A percentile compares a stretch with the other conserved stretches of the same genome.
Conservation (phyloP, 768 basidiomycete species). For the Mycena rebaudengoi region DNA sequence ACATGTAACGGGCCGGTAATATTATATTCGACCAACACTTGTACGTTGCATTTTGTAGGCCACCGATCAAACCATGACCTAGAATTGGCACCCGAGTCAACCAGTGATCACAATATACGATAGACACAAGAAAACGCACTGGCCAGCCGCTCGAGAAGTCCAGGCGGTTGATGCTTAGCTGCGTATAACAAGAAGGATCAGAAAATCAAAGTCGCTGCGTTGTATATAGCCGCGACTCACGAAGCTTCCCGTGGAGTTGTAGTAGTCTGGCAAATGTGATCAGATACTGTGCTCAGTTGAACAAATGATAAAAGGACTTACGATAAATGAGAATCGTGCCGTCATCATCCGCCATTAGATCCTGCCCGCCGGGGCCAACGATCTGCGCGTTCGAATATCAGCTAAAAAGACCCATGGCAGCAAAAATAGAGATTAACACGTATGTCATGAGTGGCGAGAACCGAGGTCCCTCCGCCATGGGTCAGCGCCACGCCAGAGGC, state of each 20-base stretch:
- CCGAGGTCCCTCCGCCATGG: constrained; percentile 61
- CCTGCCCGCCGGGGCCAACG: constrained; percentile 64
- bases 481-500: constrained; percentile 51
- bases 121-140: constrained; percentile 41
- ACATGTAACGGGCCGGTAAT: no score
- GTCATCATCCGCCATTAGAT: constrained; percentile 53
- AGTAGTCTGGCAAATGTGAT: constrained; percentile 49
- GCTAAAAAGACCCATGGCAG: background rate
- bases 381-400: constrained; percentile 41
- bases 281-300: background rate
- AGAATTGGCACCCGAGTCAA: no score
- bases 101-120: no score
- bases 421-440: constrained; percentile 38
- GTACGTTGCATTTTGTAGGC: no score
- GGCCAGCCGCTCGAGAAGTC: constrained; percentile 62
- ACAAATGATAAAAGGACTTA: constrained; percentile 37
- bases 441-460: constrained; percentile 53
- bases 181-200: background rate
- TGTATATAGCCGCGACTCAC: constrained; percentile 36
- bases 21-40: no score
- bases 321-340: constrained; percentile 61
- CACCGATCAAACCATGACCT: no score
- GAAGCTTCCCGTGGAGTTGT: constrained; percentile 54
- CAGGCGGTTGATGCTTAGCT: constrained; percentile 57
- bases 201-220: background rate